Evolutionary conservation across 257 asterid species (phyloP).

Genomic region (Euphrasia confusa): DNA sequence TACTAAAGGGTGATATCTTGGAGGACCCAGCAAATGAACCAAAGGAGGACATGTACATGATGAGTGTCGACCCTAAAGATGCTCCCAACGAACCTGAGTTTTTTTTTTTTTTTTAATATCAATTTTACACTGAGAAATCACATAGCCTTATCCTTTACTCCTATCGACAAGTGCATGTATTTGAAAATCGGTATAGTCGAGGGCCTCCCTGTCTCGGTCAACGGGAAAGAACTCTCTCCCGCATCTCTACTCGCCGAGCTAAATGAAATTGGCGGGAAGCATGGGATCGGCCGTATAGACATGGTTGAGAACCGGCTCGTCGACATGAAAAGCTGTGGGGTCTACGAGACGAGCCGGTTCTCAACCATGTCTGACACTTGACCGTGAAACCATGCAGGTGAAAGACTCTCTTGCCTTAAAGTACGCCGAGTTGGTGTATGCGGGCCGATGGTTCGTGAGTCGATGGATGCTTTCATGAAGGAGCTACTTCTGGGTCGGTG

Average conservation of each 20-base stretch:
- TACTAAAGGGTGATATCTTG: slow-evolving; percentile 73
- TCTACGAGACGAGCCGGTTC: slow-evolving; percentile 93
- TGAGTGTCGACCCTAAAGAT: slow-evolving; percentile 67
- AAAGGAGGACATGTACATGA: slow-evolving; percentile 87
- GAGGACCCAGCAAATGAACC: slow-evolving; percentile 97
- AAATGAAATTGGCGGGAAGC: slow-evolving; percentile 74
- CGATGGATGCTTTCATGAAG: slow-evolving; percentile 93
- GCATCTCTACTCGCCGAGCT: slow-evolving; percentile 75
- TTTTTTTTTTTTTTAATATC: slow-evolving; percentile 33
- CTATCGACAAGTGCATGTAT: slow-evolving; percentile 38
- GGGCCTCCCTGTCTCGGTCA: slow-evolving; percentile 75
- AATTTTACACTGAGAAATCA: background rate
- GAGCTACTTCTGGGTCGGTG: slow-evolving; percentile 76
- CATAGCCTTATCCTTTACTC: background rate
- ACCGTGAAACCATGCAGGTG: slow-evolving; percentile 76
- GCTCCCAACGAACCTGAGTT: slow-evolving; percentile 80
- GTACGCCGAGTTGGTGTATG: slow-evolving; percentile 81
- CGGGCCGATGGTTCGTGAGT: slow-evolving; percentile 91
- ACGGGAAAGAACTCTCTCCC: slow-evolving; percentile 71
- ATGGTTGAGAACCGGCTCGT: slow-evolving; percentile 92
- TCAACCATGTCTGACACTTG: slow-evolving; percentile 91
- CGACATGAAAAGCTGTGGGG: slow-evolving; percentile 98
- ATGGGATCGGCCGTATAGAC: slow-evolving; percentile 86
- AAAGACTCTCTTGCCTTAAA: slow-evolving; percentile 87
- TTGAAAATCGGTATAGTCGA: slow-evolving; percentile 69